Conservation (phyloP, 768 basidiomycete genomes). For the Dacryopinax primogenitus region DNA sequence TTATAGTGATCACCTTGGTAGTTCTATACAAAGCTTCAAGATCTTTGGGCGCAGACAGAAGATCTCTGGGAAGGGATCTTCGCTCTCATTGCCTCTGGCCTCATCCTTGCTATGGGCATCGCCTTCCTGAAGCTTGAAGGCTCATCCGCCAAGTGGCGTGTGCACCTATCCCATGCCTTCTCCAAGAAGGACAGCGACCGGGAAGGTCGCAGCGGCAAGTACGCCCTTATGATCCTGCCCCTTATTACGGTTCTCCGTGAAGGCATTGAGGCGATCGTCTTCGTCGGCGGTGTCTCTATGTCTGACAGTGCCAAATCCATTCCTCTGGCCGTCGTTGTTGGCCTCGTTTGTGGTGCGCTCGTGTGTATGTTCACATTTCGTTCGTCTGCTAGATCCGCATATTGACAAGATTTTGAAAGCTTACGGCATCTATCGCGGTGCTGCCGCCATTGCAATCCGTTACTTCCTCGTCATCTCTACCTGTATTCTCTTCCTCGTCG, state of each 20-base stretch:
- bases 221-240: slow-evolving; percentile 81
- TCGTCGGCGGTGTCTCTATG: slow-evolving; percentile 87
- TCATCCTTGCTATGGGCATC: slow-evolving; percentile 89
- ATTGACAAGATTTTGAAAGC: not conserved
- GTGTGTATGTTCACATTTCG: slow-evolving; percentile 40
- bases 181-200: slow-evolving; percentile 16
- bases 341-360: slow-evolving; percentile 61
- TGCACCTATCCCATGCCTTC: slow-evolving; percentile 76
- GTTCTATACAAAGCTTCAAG: slow-evolving; percentile 44
- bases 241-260: slow-evolving; percentile 87
- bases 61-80: slow-evolving; percentile 81
- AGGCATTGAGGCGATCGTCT: slow-evolving; percentile 84
- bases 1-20: not conserved
- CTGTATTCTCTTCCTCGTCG: slow-evolving; percentile 82
- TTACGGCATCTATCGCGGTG: slow-evolving; percentile 65
- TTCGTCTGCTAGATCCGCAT: slow-evolving; percentile 15
- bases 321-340: slow-evolving; percentile 80
- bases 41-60: slow-evolving; percentile 78
- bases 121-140: slow-evolving; percentile 93
- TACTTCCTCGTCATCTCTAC: slow-evolving; percentile 89
- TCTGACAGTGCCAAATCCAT: slow-evolving; percentile 70
- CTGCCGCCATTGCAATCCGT: slow-evolving; percentile 63
- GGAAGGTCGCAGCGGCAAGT: slow-evolving; percentile 34
- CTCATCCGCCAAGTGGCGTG: slow-evolving; percentile 86
- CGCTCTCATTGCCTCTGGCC: slow-evolving; percentile 36